Percentiles rank a stretch among this genome's conserved stretches.
Evolutionary conservation across 148 eudicot species (phyloP).

Genomic region (Pharnaceum exiguum): DNA sequence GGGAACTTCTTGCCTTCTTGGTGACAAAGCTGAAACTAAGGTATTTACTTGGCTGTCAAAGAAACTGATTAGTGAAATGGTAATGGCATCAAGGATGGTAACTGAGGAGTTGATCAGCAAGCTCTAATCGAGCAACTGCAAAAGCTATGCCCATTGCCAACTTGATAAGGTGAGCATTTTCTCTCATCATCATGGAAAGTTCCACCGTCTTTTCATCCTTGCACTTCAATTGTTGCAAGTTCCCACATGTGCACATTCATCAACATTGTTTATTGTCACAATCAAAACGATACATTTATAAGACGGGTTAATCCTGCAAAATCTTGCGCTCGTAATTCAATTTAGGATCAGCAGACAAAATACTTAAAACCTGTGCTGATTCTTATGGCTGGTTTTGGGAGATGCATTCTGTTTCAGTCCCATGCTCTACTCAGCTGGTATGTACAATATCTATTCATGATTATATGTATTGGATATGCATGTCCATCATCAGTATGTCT

Average conservation of each 20-base stretch:
- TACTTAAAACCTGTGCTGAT: background rate
- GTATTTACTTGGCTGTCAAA: slow-evolving; percentile 58
- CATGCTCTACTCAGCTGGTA: background rate
- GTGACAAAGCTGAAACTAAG: slow-evolving; percentile 26
- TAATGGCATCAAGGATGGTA: slow-evolving; percentile 35
- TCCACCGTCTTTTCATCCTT: background rate
- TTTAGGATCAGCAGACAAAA: too few species aligned
- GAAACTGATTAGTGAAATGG: slow-evolving; percentile 31
- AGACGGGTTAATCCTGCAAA: background rate
- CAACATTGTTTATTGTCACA: background rate
- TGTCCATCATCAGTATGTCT: too few species aligned
- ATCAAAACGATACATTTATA: background rate
- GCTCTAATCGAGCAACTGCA: slow-evolving; percentile 46
- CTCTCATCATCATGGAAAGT: background rate
- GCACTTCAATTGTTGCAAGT: background rate
- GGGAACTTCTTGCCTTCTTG: slow-evolving; percentile 46
- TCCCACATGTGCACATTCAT: background rate
- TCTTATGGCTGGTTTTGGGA: background rate
- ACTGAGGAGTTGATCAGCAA: slow-evolving; percentile 52
- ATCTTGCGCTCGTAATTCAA: background rate
- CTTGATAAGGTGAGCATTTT: background rate
- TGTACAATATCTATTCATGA: background rate
- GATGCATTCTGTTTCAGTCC: background rate
- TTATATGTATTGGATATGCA: too few species aligned
- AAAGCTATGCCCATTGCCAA: slow-evolving; percentile 14